Evolutionary conservation across 2,329 filamentous ascomycete genomes (phyloP).

Genomic region (Calonectria leucothoes): DNA sequence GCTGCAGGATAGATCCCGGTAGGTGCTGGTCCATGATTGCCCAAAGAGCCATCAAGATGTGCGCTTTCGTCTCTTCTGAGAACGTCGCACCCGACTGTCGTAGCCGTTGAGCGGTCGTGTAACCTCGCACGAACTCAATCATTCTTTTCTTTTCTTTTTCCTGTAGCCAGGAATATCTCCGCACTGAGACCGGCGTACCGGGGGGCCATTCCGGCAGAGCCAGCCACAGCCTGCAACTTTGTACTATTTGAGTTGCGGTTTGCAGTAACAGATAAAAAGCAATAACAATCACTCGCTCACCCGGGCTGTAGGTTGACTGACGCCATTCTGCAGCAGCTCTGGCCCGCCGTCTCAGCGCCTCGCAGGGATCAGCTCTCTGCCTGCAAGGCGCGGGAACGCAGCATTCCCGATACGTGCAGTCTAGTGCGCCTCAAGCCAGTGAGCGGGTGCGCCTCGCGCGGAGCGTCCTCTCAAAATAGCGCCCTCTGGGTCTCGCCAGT

Average conservation of each 20-base stretch:
- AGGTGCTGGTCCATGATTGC: conserved; percentile 7
- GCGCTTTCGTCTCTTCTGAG: conserved; percentile 31
- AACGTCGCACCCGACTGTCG: neutral
- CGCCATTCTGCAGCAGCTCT: conserved; percentile 24
- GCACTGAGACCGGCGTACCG: conserved; percentile 24
- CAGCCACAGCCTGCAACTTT: neutral
- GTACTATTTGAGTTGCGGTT: neutral
- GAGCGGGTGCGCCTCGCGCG: conserved; percentile 24
- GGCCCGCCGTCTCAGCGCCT: conserved; percentile 3
- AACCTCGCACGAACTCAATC: conserved; percentile 28
- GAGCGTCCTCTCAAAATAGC: conserved; percentile 9
- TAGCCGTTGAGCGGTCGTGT: conserved; percentile 20
- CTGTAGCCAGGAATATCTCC: conserved; percentile 29
- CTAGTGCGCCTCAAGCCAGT: conserved; percentile 7
- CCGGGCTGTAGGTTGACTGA: conserved; percentile 21
- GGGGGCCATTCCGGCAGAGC: neutral
- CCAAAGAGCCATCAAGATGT: conserved; percentile 12
- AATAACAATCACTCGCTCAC: conserved; percentile 7
- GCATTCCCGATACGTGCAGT: conserved; percentile 23
- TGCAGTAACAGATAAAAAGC: neutral
- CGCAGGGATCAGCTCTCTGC: conserved; percentile 13
- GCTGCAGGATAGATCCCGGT: conserved; percentile 13
- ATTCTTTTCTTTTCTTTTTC: neutral
- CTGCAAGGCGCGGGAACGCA: conserved; percentile 24
- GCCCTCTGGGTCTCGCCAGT: neutral